Evolutionary conservation across 2,329 filamentous ascomycete species (phyloP).

Genomic region (Uncinocarpus reesii): DNA sequence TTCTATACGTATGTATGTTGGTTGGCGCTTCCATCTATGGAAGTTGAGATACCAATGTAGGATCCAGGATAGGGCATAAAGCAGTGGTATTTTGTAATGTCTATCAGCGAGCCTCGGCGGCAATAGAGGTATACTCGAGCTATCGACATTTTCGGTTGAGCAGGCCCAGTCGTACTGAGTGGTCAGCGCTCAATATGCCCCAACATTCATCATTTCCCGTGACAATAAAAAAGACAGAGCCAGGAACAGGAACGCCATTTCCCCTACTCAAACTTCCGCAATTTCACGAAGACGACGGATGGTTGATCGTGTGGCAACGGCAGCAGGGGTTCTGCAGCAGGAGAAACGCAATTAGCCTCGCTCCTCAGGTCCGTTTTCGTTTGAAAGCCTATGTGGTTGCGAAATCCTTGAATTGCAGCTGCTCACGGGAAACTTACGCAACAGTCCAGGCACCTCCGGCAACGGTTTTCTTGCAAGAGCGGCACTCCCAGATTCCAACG

Average conservation of each 20-base stretch:
- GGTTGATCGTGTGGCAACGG: conserved; percentile 88
- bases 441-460: conserved; percentile 91
- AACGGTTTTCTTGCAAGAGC: conserved; percentile 84
- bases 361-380: neutral
- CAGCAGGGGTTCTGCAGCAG: conserved; percentile 66
- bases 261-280: conserved; percentile 68
- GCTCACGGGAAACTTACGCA: conserved; percentile 60
- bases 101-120: conserved; percentile 17
- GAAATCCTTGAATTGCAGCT: neutral
- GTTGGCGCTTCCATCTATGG: no score
- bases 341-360: conserved; percentile 2
- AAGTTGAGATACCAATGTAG: neutral
- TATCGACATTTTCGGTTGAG: conserved; percentile 21
- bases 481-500: conserved; percentile 96
- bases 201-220: conserved; percentile 16
- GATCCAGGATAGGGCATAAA: conserved; percentile 13
- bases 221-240: conserved; percentile 13
- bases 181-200: conserved; percentile 24
- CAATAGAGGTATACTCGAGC: conserved; percentile 15
- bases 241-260: conserved; percentile 15
- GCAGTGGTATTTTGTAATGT: conserved; percentile 20
- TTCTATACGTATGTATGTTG: no score
- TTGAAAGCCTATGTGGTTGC: no score
- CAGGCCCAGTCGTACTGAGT: conserved; percentile 27
- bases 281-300: conserved; percentile 96